Base-by-base conservation (phyloP, 371 early-diverging fungal genomes). In the Dinochytrium kinnereticum region DNA sequence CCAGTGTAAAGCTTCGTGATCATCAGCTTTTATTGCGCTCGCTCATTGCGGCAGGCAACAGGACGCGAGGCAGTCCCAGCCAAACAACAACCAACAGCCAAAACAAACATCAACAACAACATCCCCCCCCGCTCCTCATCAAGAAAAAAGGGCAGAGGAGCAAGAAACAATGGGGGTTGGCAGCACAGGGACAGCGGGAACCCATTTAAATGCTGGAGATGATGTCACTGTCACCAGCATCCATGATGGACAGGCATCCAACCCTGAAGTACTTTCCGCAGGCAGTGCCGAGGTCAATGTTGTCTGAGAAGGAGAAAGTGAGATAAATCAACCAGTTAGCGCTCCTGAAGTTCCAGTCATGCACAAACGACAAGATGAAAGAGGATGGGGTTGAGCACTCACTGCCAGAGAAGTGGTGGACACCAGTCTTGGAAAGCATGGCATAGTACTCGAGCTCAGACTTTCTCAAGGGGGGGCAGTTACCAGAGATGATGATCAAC, bases 361-460 rank as follows among this genome's bases (percentile, higher is more conserved):
- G 51, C 65, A 71, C 24, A 19, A 33, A 33, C 17, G 67, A 40
- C 71, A 49, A 51, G 65, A 40, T 44, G 64, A 69, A 26, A 64
- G 34, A 39, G 70, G 15, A 68, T 1, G 33, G 36, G 40, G 30
- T 28, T 1, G 51, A 59, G 38, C 59, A 87, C 88, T 81, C 82
- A 88, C 90, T 93, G 83, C 95, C 94, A 86, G 89, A 85, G 93
- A 94, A 98, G 95, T 98, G 98, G 92, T 97, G 97, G 78, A 98
- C 99, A 90, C 91, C 92, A 82, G 98, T 97, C 94, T 98, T 97
- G 89, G 97, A 94, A 85, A 98, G 91, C 99, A 98, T 98, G 86
- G 99, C 99, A 89, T 98, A 98, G 96, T 98, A 98, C 90, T 98
- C 98, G 82, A 98, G 92, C 92, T 98, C 99, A 73, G 96, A 95